Percentiles rank a stretch among this genome's conserved stretches.
Conservation (phyloP, 768 basidiomycete species). For the Lyophyllum semitale region DNA sequence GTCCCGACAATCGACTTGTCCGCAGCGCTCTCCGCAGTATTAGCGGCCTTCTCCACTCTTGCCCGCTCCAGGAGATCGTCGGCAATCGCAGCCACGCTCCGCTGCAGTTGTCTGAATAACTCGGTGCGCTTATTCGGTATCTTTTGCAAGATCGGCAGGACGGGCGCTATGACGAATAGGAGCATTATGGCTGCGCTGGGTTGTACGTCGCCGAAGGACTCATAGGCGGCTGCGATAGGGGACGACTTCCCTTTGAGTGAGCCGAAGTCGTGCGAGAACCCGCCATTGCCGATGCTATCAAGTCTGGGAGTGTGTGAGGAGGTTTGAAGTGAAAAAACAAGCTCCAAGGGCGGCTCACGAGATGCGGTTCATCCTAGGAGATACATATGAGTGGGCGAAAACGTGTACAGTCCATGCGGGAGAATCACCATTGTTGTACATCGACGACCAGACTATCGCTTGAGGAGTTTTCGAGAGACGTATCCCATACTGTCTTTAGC, state of each 20-base stretch:
- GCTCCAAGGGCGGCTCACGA: slow-evolving; percentile 30
- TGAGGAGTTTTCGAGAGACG: neutral
- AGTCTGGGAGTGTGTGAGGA: slow-evolving; percentile 28
- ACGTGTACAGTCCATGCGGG: neutral
- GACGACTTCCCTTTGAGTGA: slow-evolving; percentile 41
- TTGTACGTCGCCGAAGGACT: slow-evolving; percentile 24
- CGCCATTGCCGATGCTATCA: slow-evolving; percentile 50
- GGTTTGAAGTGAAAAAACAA: neutral
- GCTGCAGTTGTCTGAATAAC: slow-evolving; percentile 22
- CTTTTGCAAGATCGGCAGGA: slow-evolving; percentile 26
- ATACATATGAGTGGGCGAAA: too few species aligned
- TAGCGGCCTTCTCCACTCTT: slow-evolving; percentile 22
- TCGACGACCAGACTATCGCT: neutral
- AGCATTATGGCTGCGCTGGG: slow-evolving; percentile 13
- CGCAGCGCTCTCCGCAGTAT: slow-evolving; percentile 7
- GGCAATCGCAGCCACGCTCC: slow-evolving; percentile 28
- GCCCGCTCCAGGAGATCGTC: slow-evolving; percentile 27
- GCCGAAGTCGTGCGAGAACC: slow-evolving; percentile 52
- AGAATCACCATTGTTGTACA: neutral
- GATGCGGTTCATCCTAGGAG: slow-evolving; percentile 39
- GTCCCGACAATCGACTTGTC: slow-evolving; percentile 28
- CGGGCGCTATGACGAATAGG: slow-evolving; percentile 20
- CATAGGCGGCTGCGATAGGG: slow-evolving; percentile 31
- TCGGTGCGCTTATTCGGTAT: slow-evolving; percentile 28
- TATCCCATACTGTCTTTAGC: neutral